Evolutionary conservation across 192 early-diverging fungal genomes (phyloP), one percentile per base, ranked within the genome.

Genomic region (Coemansia umbellata): DNA sequence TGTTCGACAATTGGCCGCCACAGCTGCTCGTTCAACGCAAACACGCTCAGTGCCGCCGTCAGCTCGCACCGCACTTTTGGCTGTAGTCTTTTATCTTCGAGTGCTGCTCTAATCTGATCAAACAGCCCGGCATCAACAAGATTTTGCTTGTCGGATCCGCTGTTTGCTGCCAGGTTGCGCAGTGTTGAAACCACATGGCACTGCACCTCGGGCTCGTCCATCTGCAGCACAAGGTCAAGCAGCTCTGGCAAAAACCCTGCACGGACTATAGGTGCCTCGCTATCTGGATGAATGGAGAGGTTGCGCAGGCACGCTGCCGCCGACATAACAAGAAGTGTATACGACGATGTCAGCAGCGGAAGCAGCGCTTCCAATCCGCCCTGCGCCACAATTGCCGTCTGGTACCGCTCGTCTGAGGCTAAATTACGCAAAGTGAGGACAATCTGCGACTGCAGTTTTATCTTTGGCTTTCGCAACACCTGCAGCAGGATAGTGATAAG

Each of bases 241-340:
- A 68, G 48, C 9, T 64, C 57, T 1, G 86, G 76, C 48, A 93
- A 60, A 48, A 93, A 84, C 14, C 83, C 85, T 23, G 85, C 85
- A 31, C 81, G 80, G n/a, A 92, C 83, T 39, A 91, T 89, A 19
- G 90, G 86, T 8, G 80, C 77, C 55, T 92, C 91, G 62, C 91
- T 92, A 31, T 72, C 64, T n/a, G 85, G 74, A 50, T 90, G 87
- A 30, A 94, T 92, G 19, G 91, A 91, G 41, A 94, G 82, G 63
- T 94, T 94, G 53, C 92, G 86, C 45, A 94, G 80, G 43, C 91
- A 93, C 2, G 92, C 90, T 0, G 90, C 87, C 0, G 92, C 88
- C 2, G 89, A 65, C 7, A 82, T 81, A 39, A 89, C 72, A 32
- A 88, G 82, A 18, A 81, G 66, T 37, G 82, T 83, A 8, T 80